Percentiles rank a stretch among this genome's conserved stretches.
Conservation (phyloP, 345 rosid genomes). For the Streptanthus diversifolius region DNA sequence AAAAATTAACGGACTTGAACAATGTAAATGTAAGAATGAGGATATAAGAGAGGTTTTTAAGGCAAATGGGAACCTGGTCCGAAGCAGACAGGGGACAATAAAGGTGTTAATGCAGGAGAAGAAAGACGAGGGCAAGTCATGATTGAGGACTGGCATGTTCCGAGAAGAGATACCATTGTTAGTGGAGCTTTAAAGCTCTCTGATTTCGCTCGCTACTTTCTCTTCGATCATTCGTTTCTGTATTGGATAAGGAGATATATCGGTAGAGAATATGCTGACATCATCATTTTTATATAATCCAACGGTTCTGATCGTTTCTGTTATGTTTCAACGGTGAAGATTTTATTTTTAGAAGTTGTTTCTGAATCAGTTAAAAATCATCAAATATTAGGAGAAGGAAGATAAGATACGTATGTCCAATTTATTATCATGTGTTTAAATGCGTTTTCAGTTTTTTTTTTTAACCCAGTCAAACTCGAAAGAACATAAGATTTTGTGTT, state of each 20-base stretch:
- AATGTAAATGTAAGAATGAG: not conserved
- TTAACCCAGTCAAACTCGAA: too few species aligned
- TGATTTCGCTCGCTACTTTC: not conserved
- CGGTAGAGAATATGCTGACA: not conserved
- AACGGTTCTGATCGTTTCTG: too few species aligned
- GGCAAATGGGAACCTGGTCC: slow-evolving; percentile 8
- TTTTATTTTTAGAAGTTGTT: too few species aligned
- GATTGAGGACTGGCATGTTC: slow-evolving; percentile 47
- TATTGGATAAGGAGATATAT: slow-evolving; percentile 12
- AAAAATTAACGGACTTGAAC: not conserved
- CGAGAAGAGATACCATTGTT: slow-evolving; percentile 58
- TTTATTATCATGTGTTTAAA: too few species aligned
- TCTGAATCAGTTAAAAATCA: too few species aligned
- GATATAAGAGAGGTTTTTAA: not conserved
- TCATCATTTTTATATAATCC: too few species aligned
- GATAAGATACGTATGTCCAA: too few species aligned
- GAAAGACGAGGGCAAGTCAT: slow-evolving; percentile 43
- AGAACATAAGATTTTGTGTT: too few species aligned
- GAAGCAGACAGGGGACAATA: slow-evolving; percentile 29
- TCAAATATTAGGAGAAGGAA: too few species aligned
- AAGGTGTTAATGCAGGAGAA: slow-evolving; percentile 9
- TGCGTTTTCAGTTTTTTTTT: too few species aligned
- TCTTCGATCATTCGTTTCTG: not conserved
- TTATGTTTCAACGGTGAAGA: too few species aligned
- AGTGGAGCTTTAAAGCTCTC: slow-evolving; percentile 4